Evolutionary conservation across 2,329 filamentous ascomycete genomes (phyloP).

Genomic region (Fusarium sambucinum): DNA sequence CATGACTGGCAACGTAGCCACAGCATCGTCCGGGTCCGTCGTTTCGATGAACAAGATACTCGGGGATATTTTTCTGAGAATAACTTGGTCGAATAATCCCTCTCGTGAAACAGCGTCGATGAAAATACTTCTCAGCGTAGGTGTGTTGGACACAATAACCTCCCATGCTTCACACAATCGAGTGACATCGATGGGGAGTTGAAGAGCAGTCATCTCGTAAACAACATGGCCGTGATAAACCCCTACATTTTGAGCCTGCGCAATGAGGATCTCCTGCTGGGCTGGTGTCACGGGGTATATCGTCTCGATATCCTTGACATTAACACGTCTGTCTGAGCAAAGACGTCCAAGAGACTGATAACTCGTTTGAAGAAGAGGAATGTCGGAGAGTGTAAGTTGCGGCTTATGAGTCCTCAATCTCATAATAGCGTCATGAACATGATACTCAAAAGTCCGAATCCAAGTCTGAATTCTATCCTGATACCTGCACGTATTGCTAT

Average conservation of each 20-base stretch:
- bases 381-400: slow-evolving; percentile 63
- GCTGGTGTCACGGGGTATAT: slow-evolving; percentile 62
- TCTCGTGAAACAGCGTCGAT: slow-evolving; percentile 63
- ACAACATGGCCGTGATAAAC: slow-evolving; percentile 60
- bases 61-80: slow-evolving; percentile 61
- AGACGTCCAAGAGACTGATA: slow-evolving; percentile 61
- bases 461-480: slow-evolving; percentile 60
- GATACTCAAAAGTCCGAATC: slow-evolving; percentile 61
- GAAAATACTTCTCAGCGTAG: slow-evolving; percentile 64
- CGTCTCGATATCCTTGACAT: slow-evolving; percentile 61
- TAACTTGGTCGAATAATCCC: slow-evolving; percentile 63
- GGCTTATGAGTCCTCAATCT: slow-evolving; percentile 57
- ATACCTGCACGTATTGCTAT: slow-evolving; percentile 57
- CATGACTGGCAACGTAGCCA: slow-evolving; percentile 57
- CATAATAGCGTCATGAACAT: slow-evolving; percentile 59
- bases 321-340: slow-evolving; percentile 58
- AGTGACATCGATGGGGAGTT: slow-evolving; percentile 57
- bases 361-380: slow-evolving; percentile 61
- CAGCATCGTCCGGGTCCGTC: slow-evolving; percentile 53
- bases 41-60: slow-evolving; percentile 67
- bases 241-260: slow-evolving; percentile 57
- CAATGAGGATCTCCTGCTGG: slow-evolving; percentile 64
- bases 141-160: slow-evolving; percentile 59
- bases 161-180: slow-evolving; percentile 65
- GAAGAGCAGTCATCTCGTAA: slow-evolving; percentile 59